These are phyloP conservation scores for Serendipita sp. DNA, from an alignment of 768 basidiomycete species.

Conservation along the genomic window DNA sequence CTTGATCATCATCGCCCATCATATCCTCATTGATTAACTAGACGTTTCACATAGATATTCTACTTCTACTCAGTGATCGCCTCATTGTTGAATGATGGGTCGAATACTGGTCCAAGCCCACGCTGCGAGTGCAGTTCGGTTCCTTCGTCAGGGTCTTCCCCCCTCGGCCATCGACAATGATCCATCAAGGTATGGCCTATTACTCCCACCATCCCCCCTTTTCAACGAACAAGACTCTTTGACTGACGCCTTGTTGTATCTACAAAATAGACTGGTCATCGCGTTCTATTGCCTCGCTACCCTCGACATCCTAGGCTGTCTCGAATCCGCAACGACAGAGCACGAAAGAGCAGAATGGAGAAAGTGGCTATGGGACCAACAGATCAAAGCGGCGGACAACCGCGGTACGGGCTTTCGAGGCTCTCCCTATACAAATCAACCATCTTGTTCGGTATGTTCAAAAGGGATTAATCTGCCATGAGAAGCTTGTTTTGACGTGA, in stretches of 20 bases:
- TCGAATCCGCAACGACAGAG: slow-evolving; percentile 31
- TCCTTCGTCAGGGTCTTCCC: background rate
- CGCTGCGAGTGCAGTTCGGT: background rate
- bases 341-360: slow-evolving; percentile 48
- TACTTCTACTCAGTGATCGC: no score
- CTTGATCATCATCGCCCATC: no score
- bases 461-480: no score
- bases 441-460: no score
- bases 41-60: no score
- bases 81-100: background rate
- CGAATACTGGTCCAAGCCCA: background rate
- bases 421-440: slow-evolving; percentile 4
- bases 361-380: slow-evolving; percentile 84
- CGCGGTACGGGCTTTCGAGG: slow-evolving; percentile 50
- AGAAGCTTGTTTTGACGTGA: no score
- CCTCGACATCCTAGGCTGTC: slow-evolving; percentile 54
- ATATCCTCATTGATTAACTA: no score
- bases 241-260: no score
- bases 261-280: slow-evolving; percentile 48
- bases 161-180: background rate
- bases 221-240: background rate
- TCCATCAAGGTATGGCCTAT: background rate
- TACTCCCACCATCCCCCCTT: background rate
- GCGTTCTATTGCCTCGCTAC: slow-evolving; percentile 80
- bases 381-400: slow-evolving; percentile 49